These are phyloP conservation scores for Leccinellum rugosiceps DNA, from an alignment of 768 basidiomycete genomes.

Conservation along the genomic window DNA sequence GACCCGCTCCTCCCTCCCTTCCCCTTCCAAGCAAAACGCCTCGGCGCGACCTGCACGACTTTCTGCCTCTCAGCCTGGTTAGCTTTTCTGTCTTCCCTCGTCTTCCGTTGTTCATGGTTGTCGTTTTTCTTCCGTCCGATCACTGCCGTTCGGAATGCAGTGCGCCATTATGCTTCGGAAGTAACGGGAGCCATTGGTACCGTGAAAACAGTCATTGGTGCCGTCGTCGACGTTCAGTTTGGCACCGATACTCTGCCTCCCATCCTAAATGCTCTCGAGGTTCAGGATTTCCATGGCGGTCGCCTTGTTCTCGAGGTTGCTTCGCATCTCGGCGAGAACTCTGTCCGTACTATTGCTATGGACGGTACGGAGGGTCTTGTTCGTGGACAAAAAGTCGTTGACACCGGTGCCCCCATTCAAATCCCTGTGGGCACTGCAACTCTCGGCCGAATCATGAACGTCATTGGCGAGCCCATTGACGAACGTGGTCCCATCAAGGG, in stretches of 20 bases:
- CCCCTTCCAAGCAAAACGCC: constrained; percentile 44
- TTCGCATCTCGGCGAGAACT: constrained; percentile 98
- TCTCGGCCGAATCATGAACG: constrained; percentile 99
- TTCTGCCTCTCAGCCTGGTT: constrained; percentile 52
- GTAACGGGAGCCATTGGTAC: constrained; percentile 68
- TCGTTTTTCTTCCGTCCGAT: neutral
- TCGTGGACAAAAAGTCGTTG: constrained; percentile 95
- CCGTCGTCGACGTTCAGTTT: constrained; percentile 99
- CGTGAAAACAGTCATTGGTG: constrained; percentile 99
- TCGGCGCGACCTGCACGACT: constrained; percentile 48
- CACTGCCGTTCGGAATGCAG: constrained; percentile 32
- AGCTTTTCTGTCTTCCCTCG: constrained; percentile 23
- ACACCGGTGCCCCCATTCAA: constrained; percentile 94
- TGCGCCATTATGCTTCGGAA: constrained; percentile 90
- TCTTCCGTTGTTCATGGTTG: neutral
- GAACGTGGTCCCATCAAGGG: constrained; percentile 99
- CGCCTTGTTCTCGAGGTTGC: constrained; percentile 99
- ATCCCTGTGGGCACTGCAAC: constrained; percentile 95
- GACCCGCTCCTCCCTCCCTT: constrained; percentile 48
- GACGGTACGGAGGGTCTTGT: constrained; percentile 99
- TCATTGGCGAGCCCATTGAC: constrained; percentile 99
- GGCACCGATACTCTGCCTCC: constrained; percentile 88
- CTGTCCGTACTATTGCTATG: constrained; percentile 99
- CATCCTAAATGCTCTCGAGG: constrained; percentile 98
- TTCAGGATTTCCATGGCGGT: constrained; percentile 89